Base-by-base conservation (phyloP, 2,329 filamentous ascomycete species). In the Ceratocystis variospora region DNA sequence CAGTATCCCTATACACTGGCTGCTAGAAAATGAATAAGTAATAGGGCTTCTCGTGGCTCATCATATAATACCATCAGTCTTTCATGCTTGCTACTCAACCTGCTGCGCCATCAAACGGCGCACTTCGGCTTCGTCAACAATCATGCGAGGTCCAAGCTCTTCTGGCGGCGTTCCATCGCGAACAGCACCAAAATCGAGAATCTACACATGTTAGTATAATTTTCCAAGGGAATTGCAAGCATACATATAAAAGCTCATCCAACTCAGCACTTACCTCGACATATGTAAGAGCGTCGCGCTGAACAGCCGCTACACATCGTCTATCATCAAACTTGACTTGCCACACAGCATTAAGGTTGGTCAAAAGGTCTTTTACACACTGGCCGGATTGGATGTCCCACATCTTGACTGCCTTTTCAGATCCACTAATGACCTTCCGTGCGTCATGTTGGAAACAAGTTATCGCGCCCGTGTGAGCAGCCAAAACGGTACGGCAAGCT, bases 401-500 rank as follows among this genome's bases (percentile, higher is more conserved):
- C 90, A 99, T 95, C 79, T 99, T 99, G 70, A 99, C 80, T 2
- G 90, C 96, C 72, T 93, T 87, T 75, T 99, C 94, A 68, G 90
- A 96, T 66, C 94, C 94, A 50, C 90, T 96, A 67, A 99, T 96
- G 44, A 99, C 92, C 74, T 99, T 99, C 70, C 92, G 88, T 0
- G 88, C 90, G 73, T 99, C 94, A 71, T 99, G 94, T 76, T 99
- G 94, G 76, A 99, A 99, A 75, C 94, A 99, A 3, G 94, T 99
- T 70, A 99, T 99, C 25, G 94, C 94, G 45, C 93, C 94, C 0
- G 93, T 97, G 72, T 99, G 94, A 0, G 94, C 94, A 71, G 88
- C 93, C 67, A 99, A 80, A 10, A 88, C 93, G 73, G 88, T 91
- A 74, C 90, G 92, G 75, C 94, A 97, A 70, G 89, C 87, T 6